These are phyloP conservation scores for Boletus sp. DNA, from an alignment of 768 basidiomycete genomes.

Conservation along the genomic window DNA sequence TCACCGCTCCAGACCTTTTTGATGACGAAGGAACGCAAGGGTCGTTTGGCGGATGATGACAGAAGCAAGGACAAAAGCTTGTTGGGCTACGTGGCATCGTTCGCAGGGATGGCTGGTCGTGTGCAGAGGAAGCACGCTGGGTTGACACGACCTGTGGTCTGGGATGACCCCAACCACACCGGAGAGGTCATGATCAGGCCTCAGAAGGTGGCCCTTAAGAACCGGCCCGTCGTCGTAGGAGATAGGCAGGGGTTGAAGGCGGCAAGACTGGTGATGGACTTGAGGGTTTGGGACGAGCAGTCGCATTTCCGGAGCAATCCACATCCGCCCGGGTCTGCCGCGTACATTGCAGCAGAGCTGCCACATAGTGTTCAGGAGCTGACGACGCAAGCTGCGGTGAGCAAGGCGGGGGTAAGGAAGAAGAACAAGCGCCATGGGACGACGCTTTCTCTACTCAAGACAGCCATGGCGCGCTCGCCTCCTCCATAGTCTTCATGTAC, in stretches of 20 bases:
- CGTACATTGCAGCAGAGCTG: slow-evolving; percentile 42
- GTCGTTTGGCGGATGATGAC: slow-evolving; percentile 48
- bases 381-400: slow-evolving; percentile 11
- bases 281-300: slow-evolving; percentile 29
- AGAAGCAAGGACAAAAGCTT: slow-evolving; percentile 10
- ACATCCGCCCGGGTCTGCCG: slow-evolving; percentile 46
- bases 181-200: slow-evolving; percentile 33
- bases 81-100: slow-evolving; percentile 29
- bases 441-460: slow-evolving; percentile 16
- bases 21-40: slow-evolving; percentile 53
- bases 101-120: slow-evolving; percentile 30
- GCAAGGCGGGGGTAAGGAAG: slow-evolving; percentile 1
- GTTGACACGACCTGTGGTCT: slow-evolving; percentile 19
- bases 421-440: neutral
- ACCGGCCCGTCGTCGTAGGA: slow-evolving; percentile 48
- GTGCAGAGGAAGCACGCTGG: slow-evolving; percentile 21
- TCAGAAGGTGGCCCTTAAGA: slow-evolving; percentile 26
- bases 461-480: slow-evolving; percentile 18
- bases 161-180: slow-evolving; percentile 29
- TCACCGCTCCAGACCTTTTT: slow-evolving; percentile 54
- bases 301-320: slow-evolving; percentile 43
- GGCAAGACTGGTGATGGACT: slow-evolving; percentile 32
- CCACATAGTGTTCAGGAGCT: slow-evolving; percentile 20
- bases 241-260: slow-evolving; percentile 39
- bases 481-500: neutral